Conservation (phyloP, 2,329 filamentous ascomycete species). For the Clonostachys solani region DNA sequence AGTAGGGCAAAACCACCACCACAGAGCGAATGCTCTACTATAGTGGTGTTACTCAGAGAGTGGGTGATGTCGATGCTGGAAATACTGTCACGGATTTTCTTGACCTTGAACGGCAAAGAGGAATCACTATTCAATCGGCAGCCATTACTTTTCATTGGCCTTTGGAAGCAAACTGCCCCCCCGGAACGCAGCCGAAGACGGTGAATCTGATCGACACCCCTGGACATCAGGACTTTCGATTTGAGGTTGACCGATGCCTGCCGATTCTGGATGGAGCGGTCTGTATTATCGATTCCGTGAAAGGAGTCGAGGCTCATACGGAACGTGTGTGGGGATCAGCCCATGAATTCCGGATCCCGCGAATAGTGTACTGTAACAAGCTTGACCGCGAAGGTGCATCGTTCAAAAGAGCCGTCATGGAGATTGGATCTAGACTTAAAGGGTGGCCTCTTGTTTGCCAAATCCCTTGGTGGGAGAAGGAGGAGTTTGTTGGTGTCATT, state of each 20-base stretch:
- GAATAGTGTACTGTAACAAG: conserved; percentile 75
- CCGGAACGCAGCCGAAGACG: conserved; percentile 49
- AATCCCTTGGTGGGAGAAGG: conserved; percentile 89
- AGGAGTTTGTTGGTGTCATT: conserved; percentile 76
- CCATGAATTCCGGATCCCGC: conserved; percentile 77
- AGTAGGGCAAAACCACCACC: conserved; percentile 87
- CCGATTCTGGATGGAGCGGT: conserved; percentile 85
- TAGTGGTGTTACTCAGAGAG: conserved; percentile 79
- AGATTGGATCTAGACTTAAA: conserved; percentile 74
- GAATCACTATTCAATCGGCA: conserved; percentile 96
- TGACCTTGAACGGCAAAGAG: conserved; percentile 83
- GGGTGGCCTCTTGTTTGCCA: conserved; percentile 91
- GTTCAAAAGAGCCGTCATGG: conserved; percentile 80
- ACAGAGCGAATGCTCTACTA: conserved; percentile 99
- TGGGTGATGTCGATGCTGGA: conserved; percentile 92
- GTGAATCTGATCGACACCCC: conserved; percentile 95
- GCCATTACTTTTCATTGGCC: conserved; percentile 97
- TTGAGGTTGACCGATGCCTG: conserved; percentile 89
- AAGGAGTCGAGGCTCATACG: conserved; percentile 93
- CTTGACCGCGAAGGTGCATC: conserved; percentile 73
- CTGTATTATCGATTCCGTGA: conserved; percentile 89
- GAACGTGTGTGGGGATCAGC: conserved; percentile 95
- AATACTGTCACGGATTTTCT: conserved; percentile 97
- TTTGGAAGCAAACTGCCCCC: conserved; percentile 39
- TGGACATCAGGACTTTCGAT: conserved; percentile 95